Evolutionary conservation across 225 moss, liverwort and hornwort genomes (phyloP).

Genomic region (Antitrichia curtipendula): DNA sequence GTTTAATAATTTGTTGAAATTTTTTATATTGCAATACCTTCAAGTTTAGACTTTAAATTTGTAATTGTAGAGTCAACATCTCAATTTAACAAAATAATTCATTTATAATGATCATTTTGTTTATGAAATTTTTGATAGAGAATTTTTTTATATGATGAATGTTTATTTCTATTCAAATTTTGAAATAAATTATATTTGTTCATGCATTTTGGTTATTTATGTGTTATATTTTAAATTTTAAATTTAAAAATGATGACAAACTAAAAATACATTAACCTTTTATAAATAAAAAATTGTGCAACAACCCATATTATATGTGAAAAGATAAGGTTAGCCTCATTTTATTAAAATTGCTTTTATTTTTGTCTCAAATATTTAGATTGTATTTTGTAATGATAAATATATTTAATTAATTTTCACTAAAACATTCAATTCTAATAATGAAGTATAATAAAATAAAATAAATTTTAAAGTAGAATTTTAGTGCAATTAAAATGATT

Average conservation of each 20-base stretch:
- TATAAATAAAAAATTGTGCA: rapidly evolving
- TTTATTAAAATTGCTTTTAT: neutral
- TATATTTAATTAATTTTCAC: neutral
- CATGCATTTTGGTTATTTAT: neutral
- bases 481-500: neutral
- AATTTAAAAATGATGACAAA: too few relatives aligned
- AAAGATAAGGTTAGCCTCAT: neutral
- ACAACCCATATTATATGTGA: neutral
- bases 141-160: neutral
- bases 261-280: too few relatives aligned
- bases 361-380: neutral
- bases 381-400: neutral
- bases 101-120: neutral
- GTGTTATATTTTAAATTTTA: rapidly evolving
- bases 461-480: neutral
- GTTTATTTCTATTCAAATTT: neutral
- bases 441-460: neutral
- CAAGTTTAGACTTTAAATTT: neutral
- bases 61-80: neutral
- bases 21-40: neutral
- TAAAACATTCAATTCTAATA: neutral
- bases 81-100: neutral
- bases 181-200: neutral
- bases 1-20: neutral
- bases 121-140: neutral